phyloP scores from a whole-genome alignment of 2,329 filamentous ascomycete genomes.

The Stromatinia cepivora region DNA sequence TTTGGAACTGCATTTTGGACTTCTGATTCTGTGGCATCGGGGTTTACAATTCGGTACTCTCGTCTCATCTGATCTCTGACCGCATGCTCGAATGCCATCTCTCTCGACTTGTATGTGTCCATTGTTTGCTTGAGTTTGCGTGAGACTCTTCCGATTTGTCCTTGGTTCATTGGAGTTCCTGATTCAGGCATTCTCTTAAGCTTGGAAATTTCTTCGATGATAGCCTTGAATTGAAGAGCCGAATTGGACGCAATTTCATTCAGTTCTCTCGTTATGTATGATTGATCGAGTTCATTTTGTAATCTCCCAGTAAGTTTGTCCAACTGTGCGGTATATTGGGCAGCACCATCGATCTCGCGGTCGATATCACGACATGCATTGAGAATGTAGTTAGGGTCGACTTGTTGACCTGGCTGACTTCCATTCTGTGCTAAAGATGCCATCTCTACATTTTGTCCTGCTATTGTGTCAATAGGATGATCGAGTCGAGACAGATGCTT shows the following conservation, averaged over 20 bases:
- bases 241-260: conserved; percentile 75
- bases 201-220: conserved; percentile 54
- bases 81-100: conserved; percentile 77
- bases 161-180: conserved; percentile 68
- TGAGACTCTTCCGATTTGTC: conserved; percentile 80
- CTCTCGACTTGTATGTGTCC: conserved; percentile 76
- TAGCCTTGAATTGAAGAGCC: conserved; percentile 49
- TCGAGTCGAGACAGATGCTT: neutral
- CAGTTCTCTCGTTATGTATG: conserved; percentile 52
- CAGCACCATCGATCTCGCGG: conserved; percentile 71
- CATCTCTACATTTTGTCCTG: conserved; percentile 63
- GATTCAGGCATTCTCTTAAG: conserved; percentile 82
- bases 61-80: conserved; percentile 81
- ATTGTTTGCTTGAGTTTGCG: conserved; percentile 78
- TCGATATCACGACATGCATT: conserved; percentile 84
- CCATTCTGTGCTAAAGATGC: conserved; percentile 53
- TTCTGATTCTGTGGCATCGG: conserved; percentile 76
- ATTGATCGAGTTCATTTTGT: conserved; percentile 68
- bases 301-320: conserved; percentile 62
- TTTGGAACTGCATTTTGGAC: conserved; percentile 76
- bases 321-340: conserved; percentile 70
- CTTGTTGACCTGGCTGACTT: conserved; percentile 47
- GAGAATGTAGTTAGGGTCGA: conserved; percentile 74
- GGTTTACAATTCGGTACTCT: conserved; percentile 86
- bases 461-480: neutral